Evolutionary conservation across 2,329 filamentous ascomycete species (phyloP).

Genomic region (Tolypocladium ovalisporum): DNA sequence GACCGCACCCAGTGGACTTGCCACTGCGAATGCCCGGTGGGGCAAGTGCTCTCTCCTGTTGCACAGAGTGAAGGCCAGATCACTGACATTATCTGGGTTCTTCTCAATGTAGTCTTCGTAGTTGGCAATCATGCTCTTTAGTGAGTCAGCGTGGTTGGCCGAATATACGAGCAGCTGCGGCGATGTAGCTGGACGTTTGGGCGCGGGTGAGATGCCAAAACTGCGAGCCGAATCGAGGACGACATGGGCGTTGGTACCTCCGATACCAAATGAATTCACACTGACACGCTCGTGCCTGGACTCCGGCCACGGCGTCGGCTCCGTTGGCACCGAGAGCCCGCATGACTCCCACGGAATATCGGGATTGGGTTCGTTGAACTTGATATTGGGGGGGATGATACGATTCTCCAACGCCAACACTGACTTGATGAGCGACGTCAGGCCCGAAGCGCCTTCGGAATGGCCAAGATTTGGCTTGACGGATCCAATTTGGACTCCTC

Average conservation of each 20-base stretch:
- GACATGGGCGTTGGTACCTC: slow-evolving; percentile 24
- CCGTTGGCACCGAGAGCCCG: slow-evolving; percentile 15
- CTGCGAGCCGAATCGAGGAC: background rate
- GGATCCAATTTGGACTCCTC: slow-evolving; percentile 9
- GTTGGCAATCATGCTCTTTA: slow-evolving; percentile 12
- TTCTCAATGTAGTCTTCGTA: background rate
- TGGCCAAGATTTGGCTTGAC: slow-evolving; percentile 21
- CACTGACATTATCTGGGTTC: background rate
- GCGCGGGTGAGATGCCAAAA: background rate
- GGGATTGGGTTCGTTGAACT: slow-evolving; percentile 11
- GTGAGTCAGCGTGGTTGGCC: background rate
- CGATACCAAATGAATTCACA: slow-evolving; percentile 33
- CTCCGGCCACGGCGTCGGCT: slow-evolving; percentile 22
- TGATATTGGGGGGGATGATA: slow-evolving; percentile 12
- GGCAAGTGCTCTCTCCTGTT: background rate
- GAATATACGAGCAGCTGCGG: background rate
- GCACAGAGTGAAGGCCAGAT: background rate
- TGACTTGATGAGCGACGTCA: slow-evolving; percentile 15
- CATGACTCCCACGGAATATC: slow-evolving; percentile 9
- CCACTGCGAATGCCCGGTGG: background rate
- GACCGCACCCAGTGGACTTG: background rate
- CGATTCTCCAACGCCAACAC: slow-evolving; percentile 14
- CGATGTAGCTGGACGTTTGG: background rate
- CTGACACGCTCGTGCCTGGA: slow-evolving; percentile 28
- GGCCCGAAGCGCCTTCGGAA: slow-evolving; percentile 14